A percentile compares a stretch with the other conserved stretches of the same genome.
phyloP scores from a whole-genome alignment of 2,329 filamentous ascomycete species.

The Penicillium rolfsii region DNA sequence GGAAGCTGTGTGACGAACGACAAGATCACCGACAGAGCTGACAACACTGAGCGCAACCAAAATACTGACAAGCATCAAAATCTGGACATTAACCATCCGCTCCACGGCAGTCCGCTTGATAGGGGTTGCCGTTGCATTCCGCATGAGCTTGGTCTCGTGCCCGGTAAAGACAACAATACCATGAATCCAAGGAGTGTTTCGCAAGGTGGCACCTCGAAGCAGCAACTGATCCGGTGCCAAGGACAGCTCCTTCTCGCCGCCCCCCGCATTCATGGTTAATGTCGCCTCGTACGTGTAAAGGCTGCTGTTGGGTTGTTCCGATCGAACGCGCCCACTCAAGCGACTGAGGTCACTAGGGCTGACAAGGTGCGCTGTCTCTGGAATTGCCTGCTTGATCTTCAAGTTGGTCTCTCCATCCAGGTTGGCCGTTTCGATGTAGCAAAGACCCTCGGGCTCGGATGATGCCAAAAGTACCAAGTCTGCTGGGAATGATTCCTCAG shows the following conservation, averaged over 20 bases:
- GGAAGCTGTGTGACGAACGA: conserved; percentile 69
- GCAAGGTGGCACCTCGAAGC: conserved; percentile 86
- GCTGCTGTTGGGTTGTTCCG: conserved; percentile 97
- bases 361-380: conserved; percentile 86
- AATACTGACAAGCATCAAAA: conserved; percentile 84
- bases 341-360: conserved; percentile 84
- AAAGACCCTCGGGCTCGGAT: conserved; percentile 94
- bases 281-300: conserved; percentile 98
- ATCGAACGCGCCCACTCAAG: conserved; percentile 82
- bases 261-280: conserved; percentile 84
- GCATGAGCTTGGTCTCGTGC: conserved; percentile 98
- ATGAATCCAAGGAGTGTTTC: conserved; percentile 97
- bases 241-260: conserved; percentile 89
- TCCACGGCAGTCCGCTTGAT: conserved; percentile 98
- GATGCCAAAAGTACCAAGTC: conserved; percentile 90
- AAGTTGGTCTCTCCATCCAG: conserved; percentile 97
- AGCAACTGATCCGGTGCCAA: conserved; percentile 91
- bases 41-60: conserved; percentile 83
- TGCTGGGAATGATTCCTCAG: conserved; percentile 91
- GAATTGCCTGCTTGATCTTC: conserved; percentile 97
- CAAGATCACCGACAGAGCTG: conserved; percentile 87
- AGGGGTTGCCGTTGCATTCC: conserved; percentile 93
- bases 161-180: conserved; percentile 96
- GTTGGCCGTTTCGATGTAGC: conserved; percentile 98
- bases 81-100: conserved; percentile 88